Base-by-base conservation (phyloP, 83 land plant species). In the Thuja plicata region DNA sequence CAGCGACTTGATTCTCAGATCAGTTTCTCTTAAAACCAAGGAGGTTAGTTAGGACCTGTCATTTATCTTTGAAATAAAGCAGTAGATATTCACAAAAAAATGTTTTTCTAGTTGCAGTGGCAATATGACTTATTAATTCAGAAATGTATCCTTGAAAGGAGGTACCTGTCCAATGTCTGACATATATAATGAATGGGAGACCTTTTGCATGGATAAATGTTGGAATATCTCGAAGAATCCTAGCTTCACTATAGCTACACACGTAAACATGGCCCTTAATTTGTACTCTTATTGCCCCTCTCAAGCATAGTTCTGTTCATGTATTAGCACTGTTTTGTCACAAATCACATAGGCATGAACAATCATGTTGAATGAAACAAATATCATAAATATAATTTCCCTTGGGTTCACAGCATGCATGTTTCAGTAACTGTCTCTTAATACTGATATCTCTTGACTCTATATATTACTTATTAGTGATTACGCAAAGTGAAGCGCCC, bases 371-470 rank as follows among this genome's bases (percentile, higher is more conserved):
- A 96, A 97, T 15, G 98, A 95, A 19, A 97, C 96, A 91, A 90
- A 97, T 74, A 97, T 90, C 99, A 96, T 97, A 91, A 90, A 97
- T 74, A 97, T 90, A 98, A 96, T 97, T 90, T 97, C 97, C 89
- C 94, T 92, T 45, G 91, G 3, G 80, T 96, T 97, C 60, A 97
- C 99, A 30, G 95, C 98, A 94, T 96, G 99, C 43, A 97, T 93
- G 89, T 96, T 98, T 37, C 99, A 97, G 91, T 97, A 95, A 32
- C 99, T 97, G 15, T 13, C 16, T 52, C 55, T 52, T 2, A 52
- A 11, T 16, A 11, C 55, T 52, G 55, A 52, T 52, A 13, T 93
- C 94, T 83, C 95, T 85, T 83, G 94, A 96, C 81, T 94, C 38
- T 43, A 89, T 50, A 87, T 96, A 94, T 73, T 90, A 90, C 78